Base-by-base conservation (phyloP, 2,329 filamentous ascomycete genomes). In the Monosporascus sp. region DNA sequence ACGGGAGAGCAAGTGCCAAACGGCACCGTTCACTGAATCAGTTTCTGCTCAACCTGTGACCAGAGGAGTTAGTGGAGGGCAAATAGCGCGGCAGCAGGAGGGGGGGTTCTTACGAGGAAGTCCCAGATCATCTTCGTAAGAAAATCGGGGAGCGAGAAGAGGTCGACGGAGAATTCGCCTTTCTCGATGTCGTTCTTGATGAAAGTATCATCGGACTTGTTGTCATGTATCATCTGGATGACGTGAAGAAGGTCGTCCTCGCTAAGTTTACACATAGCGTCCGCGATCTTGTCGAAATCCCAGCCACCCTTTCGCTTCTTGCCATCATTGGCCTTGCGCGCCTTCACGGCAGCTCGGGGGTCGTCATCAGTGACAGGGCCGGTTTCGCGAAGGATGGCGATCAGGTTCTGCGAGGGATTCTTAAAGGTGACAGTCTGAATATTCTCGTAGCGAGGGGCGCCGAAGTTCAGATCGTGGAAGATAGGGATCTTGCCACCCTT, bases 191-290 rank as follows among this genome's bases (percentile, higher is more conserved):
- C 95, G 65, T 97, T 97, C 76, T 96, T 92, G 49, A 93, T 96
- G 74, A 96, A 97, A 1, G 93, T 97, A 59, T 96, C 91, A 6
- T 90, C 83, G 1, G 84, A 86, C 79, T 97, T 97, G 75, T 97
- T 90, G 74, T 99, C 94, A 71, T 97, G 94, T 57, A 99, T 93
- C 83, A 99, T 87, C 75, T 97, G 93, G 56, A 99, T 95, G 24
- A 97, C 90, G 62, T 94, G 89, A 57, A 99, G 78, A 43, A 99
- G 77, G 66, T 97, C 93, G 61, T 99, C 94, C 76, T 99, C 94
- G 59, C 83, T 82, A 25, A 99, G 83, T 76, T 90, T 91, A 69
- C 93, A 86, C 54, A 99, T 77, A 0, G 88, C 91, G 54, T 97
- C 92, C 35, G 93, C 94, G 64, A 99, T 83, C 79, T 96, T 97